These are phyloP conservation scores for Suillus spraguei DNA, from an alignment of 768 basidiomycete genomes.

Conservation along the genomic window DNA sequence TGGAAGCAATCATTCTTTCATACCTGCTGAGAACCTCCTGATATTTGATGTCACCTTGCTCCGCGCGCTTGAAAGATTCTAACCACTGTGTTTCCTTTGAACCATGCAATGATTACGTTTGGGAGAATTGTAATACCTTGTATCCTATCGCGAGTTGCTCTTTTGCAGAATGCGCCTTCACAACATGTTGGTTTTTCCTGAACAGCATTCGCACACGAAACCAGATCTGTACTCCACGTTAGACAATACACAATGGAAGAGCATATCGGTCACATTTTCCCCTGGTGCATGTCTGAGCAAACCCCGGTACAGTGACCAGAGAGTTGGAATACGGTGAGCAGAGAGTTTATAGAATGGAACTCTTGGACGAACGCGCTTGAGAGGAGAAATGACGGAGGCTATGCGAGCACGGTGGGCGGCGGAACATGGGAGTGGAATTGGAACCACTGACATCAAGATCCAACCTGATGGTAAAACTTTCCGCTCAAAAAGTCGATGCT, in stretches of 20 bases:
- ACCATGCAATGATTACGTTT: constrained; percentile 1
- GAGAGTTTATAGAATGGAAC: constrained; percentile 69
- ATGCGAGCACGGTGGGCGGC: constrained; percentile 56
- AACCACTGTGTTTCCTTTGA: constrained; percentile 50
- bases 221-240: constrained; percentile 48
- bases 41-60: constrained; percentile 50
- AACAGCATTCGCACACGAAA: constrained; percentile 60
- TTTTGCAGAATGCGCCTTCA: constrained; percentile 53
- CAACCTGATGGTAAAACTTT: background rate
- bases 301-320: constrained; percentile 77
- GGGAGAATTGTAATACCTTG: constrained; percentile 44
- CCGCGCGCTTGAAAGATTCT: constrained; percentile 55
- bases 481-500: background rate
- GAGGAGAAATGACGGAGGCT: constrained; percentile 52
- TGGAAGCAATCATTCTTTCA: constrained; percentile 54
- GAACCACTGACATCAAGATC: constrained; percentile 15
- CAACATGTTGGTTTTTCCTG: constrained; percentile 49
- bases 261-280: constrained; percentile 46
- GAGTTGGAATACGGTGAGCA: constrained; percentile 75
- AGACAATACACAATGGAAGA: background rate
- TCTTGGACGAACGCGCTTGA: constrained; percentile 60
- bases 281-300: constrained; percentile 59
- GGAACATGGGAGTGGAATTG: constrained; percentile 16
- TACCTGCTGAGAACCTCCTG: constrained; percentile 57
- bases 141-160: constrained; percentile 53